Evolutionary conservation across 2,329 filamentous ascomycete genomes (phyloP).

Genomic region (Exophiala sideris): DNA sequence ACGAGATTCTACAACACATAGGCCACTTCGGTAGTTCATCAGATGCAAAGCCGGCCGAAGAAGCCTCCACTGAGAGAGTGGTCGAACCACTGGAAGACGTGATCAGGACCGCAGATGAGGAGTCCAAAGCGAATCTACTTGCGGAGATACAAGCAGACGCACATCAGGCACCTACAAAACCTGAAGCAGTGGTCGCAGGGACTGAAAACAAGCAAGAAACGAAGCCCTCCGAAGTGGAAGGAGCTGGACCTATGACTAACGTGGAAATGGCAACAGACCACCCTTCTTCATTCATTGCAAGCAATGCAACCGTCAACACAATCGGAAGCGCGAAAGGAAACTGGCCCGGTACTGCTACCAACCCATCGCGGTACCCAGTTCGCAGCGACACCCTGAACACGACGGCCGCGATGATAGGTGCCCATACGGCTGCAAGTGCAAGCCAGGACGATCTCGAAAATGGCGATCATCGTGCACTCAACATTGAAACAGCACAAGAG

Average conservation of each 20-base stretch:
- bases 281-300: too few species aligned
- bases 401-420: conserved; percentile 12
- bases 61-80: conserved; percentile 26
- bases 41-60: background rate
- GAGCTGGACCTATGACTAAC: too few species aligned
- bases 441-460: background rate
- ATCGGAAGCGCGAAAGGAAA: too few species aligned
- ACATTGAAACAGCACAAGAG: background rate
- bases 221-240: background rate
- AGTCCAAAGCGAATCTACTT: conserved; percentile 20
- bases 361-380: background rate
- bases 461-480: background rate
- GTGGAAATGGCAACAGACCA: too few species aligned
- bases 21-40: background rate
- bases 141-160: background rate
- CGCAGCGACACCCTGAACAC: conserved; percentile 19
- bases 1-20: background rate
- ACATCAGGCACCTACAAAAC: background rate
- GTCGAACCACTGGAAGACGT: conserved; percentile 32
- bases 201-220: background rate
- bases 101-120: conserved; percentile 20
- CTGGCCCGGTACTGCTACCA: too few species aligned
- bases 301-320: too few species aligned
- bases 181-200: background rate
- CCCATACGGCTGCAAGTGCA: background rate